A percentile compares a stretch with the other conserved stretches of the same genome.
Conservation (phyloP, 2,329 filamentous ascomycete species). For the Ophiocordyceps camponoti-leonardi region DNA sequence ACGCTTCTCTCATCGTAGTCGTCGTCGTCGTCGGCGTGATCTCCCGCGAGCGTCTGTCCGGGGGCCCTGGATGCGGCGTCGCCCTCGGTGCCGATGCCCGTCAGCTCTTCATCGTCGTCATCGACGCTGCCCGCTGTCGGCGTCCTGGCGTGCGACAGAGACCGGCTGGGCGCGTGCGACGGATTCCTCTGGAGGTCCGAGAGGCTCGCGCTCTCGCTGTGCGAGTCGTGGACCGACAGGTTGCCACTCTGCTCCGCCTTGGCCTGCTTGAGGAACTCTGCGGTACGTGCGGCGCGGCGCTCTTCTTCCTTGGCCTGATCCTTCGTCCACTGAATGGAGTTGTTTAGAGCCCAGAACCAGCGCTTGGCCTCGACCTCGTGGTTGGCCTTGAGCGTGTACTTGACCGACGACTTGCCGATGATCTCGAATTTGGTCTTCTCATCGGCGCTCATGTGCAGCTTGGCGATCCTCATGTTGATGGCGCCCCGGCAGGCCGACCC, state of each 20-base stretch:
- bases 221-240: constrained; percentile 25
- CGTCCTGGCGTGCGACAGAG: constrained; percentile 10
- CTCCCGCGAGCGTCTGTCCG: constrained; percentile 19
- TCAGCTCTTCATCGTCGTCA: constrained; percentile 33
- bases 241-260: constrained; percentile 54
- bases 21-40: constrained; percentile 50
- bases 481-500: constrained; percentile 91
- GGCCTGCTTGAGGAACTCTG: constrained; percentile 60
- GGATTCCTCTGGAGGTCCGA: constrained; percentile 27
- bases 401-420: constrained; percentile 93
- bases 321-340: constrained; percentile 96
- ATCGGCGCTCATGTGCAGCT: constrained; percentile 86
- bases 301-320: constrained; percentile 90
- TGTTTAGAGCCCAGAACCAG: constrained; percentile 98
- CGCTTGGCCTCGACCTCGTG: constrained; percentile 96
- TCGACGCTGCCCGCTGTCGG: constrained; percentile 25
- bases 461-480: constrained; percentile 97
- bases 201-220: constrained; percentile 34
- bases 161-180: constrained; percentile 21
- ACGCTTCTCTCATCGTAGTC: constrained; percentile 60
- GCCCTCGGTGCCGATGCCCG: constrained; percentile 28
- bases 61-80: constrained; percentile 18
- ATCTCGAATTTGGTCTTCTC: constrained; percentile 98
- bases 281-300: constrained; percentile 53
- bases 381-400: constrained; percentile 94